Evolutionary conservation across 2,329 filamentous ascomycete species (phyloP).

Genomic region (Exophiala sp.): DNA sequence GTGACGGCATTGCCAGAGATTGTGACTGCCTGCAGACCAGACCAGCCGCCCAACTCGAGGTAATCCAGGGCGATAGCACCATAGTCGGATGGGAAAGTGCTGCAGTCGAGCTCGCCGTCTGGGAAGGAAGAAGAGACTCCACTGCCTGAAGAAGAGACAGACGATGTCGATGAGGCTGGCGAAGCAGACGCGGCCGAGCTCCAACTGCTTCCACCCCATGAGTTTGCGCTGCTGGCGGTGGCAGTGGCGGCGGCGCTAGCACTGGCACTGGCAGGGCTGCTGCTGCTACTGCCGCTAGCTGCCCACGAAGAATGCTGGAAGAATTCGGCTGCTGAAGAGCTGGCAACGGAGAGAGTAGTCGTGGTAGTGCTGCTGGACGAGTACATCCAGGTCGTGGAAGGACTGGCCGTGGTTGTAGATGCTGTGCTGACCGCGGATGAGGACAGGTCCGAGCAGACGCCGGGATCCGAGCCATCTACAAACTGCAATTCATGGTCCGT

Average conservation of each 20-base stretch:
- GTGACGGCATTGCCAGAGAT: constrained; percentile 54
- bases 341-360: constrained; percentile 30
- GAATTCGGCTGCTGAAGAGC: constrained; percentile 44
- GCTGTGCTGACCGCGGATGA: no score
- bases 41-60: constrained; percentile 70
- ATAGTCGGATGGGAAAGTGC: constrained; percentile 72
- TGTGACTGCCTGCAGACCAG: constrained; percentile 68
- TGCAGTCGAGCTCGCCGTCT: constrained; percentile 68
- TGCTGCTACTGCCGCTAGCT: no score
- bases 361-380: constrained; percentile 33
- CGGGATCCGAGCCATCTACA: constrained; percentile 61
- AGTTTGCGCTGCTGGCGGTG: neutral
- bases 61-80: constrained; percentile 70
- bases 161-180: constrained; percentile 26
- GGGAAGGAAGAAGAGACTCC: constrained; percentile 70
- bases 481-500: constrained; percentile 63
- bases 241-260: neutral
- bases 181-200: constrained; percentile 30
- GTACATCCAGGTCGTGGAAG: constrained; percentile 25
- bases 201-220: constrained; percentile 25
- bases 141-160: constrained; percentile 32
- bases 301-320: constrained; percentile 37
- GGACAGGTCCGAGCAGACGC: constrained; percentile 43
- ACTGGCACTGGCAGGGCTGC: neutral
- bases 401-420: constrained; percentile 21